Base-by-base conservation (phyloP, 108 stramenopile species). In the Fragilariopsis cylindrus region DNA sequence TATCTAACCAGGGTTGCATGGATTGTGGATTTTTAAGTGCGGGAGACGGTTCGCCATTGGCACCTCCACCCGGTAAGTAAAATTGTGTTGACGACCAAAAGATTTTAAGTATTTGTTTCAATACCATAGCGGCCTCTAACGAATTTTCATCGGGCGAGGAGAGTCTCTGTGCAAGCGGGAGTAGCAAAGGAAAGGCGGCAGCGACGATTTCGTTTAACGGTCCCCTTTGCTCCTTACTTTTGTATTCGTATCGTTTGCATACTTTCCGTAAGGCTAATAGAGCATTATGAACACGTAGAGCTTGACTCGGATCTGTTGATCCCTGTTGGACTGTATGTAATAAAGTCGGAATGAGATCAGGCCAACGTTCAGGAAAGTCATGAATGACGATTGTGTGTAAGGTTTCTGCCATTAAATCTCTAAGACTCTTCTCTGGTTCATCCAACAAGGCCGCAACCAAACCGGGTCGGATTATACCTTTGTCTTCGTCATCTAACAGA, bases 21-120 rank as follows among this genome's bases (percentile, higher is more conserved):
- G 86, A 80, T 54, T 89, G 81, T 11, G 90, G 93, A 50, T 89
- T 83, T 11, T 90, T 74, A 44, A 95, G 71, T 6, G 86, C 77
- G 50, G 86, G 86, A 53, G 88, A 88, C 39, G 88, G 80, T 62
- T 82, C 84, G 5, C 58, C 58, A 48, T 76, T 81, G 44, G 56
- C 78, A 3, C 67, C 76, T 0, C 87, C 86, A 18, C 82, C 82
- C 12, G 97, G 95, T 11, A 98, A 82, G 57, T 91, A 90, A 69
- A 98, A 98, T 76, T 97, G 97, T 19, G 98, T 99, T 12, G 91
- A 87, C n/a, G 85, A 87, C 96, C 96, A 99, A 75, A 99, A 99
- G 63, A 98, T 96, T 83, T 99, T 98, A 48, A 99, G 90, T 69
- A 95, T 96, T 74, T 97, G 92, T 75, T 97, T 97, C 47, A 97